These are phyloP conservation scores for Micromonas commoda DNA, from an alignment of 139 green algal species.

Conservation along the genomic window DNA sequence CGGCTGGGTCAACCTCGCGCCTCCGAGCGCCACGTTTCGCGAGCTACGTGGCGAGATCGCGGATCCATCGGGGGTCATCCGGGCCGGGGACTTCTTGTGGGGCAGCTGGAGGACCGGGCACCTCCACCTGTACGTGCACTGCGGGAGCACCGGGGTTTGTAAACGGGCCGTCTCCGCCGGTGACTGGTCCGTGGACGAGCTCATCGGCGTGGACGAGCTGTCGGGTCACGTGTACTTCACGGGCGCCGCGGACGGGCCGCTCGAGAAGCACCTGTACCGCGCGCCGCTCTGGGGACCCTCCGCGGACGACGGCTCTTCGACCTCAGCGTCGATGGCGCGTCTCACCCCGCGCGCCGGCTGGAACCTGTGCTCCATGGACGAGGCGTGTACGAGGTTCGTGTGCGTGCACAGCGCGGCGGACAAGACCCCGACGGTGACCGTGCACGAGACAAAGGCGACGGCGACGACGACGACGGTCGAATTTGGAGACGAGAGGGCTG, in stretches of 20 bases:
- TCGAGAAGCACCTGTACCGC: slow-evolving; percentile 46
- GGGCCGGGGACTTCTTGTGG: slow-evolving; percentile 41
- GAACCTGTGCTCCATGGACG: neutral
- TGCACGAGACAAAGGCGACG: neutral
- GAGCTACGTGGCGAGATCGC: too few species aligned
- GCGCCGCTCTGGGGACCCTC: neutral
- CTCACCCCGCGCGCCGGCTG: neutral
- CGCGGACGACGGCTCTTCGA: neutral
- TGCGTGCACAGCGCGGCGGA: neutral
- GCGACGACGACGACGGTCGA: neutral
- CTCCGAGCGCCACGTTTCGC: too few species aligned
- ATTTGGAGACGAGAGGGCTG: neutral
- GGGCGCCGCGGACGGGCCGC: slow-evolving; percentile 21
- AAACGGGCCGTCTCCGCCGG: slow-evolving; percentile 13
- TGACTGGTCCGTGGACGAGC: slow-evolving; percentile 42
- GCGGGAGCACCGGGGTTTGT: neutral
- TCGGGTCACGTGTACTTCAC: slow-evolving; percentile 43
- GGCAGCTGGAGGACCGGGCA: slow-evolving; percentile 41
- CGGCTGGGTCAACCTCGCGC: neutral
- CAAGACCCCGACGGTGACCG: neutral
- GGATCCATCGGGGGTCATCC: too few species aligned
- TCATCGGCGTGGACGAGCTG: slow-evolving; percentile 41
- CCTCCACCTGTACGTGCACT: slow-evolving; percentile 44
- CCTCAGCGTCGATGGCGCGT: neutral
- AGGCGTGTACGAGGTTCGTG: neutral